phyloP scores from a whole-genome alignment of 2,329 filamentous ascomycete genomes.

The Fusarium abutilonis region DNA sequence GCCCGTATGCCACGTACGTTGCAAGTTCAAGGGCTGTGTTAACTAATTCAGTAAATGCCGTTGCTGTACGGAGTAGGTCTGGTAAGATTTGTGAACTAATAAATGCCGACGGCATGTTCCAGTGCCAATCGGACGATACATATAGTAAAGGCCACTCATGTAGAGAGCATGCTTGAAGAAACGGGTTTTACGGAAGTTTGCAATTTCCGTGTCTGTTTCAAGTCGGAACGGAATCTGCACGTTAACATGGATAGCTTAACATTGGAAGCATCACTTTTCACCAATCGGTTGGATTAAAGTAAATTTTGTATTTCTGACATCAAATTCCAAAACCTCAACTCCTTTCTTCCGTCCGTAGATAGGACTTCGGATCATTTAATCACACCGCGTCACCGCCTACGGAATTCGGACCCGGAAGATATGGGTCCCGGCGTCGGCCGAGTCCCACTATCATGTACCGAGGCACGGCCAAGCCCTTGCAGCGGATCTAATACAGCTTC shows the following conservation, averaged over 20 bases:
- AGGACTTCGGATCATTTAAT: constrained; percentile 11
- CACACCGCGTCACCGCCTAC: constrained; percentile 7
- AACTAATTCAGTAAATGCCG: background rate
- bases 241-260: background rate
- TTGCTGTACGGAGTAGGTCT: background rate
- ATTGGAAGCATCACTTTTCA: too few relatives aligned
- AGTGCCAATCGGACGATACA: too few relatives aligned
- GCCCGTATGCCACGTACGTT: too few relatives aligned
- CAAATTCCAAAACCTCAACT: background rate
- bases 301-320: background rate
- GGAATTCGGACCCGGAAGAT: constrained; percentile 2
- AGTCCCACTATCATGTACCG: background rate
- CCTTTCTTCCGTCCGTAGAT: background rate
- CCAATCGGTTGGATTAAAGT: background rate
- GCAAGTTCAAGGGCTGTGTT: too few relatives aligned
- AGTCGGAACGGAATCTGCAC: background rate
- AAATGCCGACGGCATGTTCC: too few relatives aligned
- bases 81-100: too few relatives aligned
- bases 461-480: background rate
- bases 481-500: background rate
- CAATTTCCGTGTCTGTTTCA: constrained; percentile 11
- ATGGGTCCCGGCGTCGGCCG: constrained; percentile 6
- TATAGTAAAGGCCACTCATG: too few relatives aligned
- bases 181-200: constrained; percentile 3
- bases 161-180: background rate